These are phyloP conservation scores for Lyophyllum shimeji DNA, from an alignment of 768 basidiomycete genomes.

Conservation along the genomic window DNA sequence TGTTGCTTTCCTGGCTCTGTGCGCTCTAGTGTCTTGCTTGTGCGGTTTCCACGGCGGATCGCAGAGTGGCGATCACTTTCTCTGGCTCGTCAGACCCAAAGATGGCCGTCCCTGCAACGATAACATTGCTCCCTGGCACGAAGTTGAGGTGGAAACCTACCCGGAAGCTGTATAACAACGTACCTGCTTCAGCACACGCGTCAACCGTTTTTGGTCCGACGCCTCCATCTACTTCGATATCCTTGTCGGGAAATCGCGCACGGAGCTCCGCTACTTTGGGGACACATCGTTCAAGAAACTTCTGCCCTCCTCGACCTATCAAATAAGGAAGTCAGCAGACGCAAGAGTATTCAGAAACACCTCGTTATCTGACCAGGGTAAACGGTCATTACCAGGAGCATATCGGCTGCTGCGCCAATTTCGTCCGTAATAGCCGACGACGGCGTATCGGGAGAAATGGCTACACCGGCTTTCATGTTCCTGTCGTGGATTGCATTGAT, in stretches of 20 bases:
- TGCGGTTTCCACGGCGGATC: constrained; percentile 66
- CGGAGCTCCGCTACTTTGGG: constrained; percentile 92
- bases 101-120: constrained; percentile 96
- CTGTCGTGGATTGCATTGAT: constrained; percentile 80
- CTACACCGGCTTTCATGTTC: constrained; percentile 92
- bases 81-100: constrained; percentile 82
- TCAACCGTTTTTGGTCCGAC: constrained; percentile 90
- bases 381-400: constrained; percentile 99
- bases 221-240: constrained; percentile 98
- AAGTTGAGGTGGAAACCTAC: background rate
- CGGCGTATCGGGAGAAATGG: constrained; percentile 95
- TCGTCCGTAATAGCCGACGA: constrained; percentile 85
- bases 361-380: constrained; percentile 67
- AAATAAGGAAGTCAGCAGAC: background rate
- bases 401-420: constrained; percentile 81
- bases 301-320: constrained; percentile 89
- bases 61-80: constrained; percentile 71
- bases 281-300: constrained; percentile 90
- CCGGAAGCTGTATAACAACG: constrained; percentile 5
- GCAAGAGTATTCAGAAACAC: background rate
- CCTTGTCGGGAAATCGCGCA: constrained; percentile 85
- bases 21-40: constrained; percentile 44
- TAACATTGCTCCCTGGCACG: constrained; percentile 89
- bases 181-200: constrained; percentile 87
- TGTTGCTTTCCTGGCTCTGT: background rate